These are phyloP conservation scores for Phytophthora gonapodyides DNA, from an alignment of 352 stramenopile genomes.

Conservation along the genomic window DNA sequence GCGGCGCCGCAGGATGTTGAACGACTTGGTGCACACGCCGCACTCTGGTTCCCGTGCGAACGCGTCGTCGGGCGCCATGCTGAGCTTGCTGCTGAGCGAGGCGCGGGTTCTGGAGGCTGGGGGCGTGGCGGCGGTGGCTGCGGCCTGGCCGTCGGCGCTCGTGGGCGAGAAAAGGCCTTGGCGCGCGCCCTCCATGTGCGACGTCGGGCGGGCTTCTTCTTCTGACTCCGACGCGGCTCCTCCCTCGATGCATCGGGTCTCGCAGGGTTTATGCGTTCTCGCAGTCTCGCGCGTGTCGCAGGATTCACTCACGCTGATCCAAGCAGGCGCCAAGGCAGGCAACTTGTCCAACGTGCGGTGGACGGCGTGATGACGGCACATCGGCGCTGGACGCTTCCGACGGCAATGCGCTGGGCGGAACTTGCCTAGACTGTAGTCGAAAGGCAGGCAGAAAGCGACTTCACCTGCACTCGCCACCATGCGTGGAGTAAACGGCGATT, in stretches of 20 bases:
- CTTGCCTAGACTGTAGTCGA: no score
- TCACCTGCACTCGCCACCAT: no score
- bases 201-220: conserved; percentile 12
- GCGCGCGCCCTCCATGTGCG: conserved; percentile 31
- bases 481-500: no score
- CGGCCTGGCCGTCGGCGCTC: conserved; percentile 27
- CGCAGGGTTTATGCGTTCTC: conserved; percentile 19
- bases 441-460: no score
- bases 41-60: conserved; percentile 81
- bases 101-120: conserved; percentile 28
- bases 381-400: conserved; percentile 8
- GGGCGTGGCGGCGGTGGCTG: conserved; percentile 16
- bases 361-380: conserved; percentile 22
- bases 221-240: conserved; percentile 24
- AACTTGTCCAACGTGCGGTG: conserved; percentile 15
- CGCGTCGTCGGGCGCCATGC: conserved; percentile 43
- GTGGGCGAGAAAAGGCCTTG: conserved; percentile 40
- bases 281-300: conserved; percentile 28
- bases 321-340: not conserved
- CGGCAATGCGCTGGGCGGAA: not conserved
- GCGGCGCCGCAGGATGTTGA: conserved; percentile 80
- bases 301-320: conserved; percentile 7
- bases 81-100: conserved; percentile 44
- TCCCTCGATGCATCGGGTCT: conserved; percentile 23
- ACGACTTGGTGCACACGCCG: conserved; percentile 75